Evolutionary conservation across 2,329 filamentous ascomycete genomes (phyloP).

Genomic region (Mariannaea sp.): DNA sequence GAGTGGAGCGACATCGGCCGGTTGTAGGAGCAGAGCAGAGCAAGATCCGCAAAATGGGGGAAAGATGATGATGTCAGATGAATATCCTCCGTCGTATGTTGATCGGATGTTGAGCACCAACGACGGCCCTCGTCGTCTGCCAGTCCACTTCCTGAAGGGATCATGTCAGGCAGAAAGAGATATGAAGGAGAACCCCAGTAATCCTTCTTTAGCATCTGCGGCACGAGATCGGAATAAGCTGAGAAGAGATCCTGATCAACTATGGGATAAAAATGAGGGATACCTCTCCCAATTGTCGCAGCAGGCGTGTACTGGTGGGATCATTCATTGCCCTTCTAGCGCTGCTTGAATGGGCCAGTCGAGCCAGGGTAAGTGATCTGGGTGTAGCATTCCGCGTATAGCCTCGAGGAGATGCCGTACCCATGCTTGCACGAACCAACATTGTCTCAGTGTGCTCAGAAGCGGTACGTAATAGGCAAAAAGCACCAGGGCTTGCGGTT

Average conservation of each 20-base stretch:
- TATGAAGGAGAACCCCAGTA: not conserved
- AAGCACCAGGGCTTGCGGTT: slow-evolving; percentile 36
- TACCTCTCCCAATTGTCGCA: no score
- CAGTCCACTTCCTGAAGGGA: no score
- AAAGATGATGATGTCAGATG: not conserved
- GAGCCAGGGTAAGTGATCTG: slow-evolving; percentile 30
- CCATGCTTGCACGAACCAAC: slow-evolving; percentile 25
- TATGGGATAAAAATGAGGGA: not conserved
- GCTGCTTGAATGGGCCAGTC: slow-evolving; percentile 34
- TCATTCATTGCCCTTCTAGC: slow-evolving; percentile 12
- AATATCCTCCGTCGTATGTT: slow-evolving; percentile 13
- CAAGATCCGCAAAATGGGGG: not conserved
- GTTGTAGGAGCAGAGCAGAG: not conserved
- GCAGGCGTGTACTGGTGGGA: not conserved
- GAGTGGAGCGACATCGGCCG: not conserved
- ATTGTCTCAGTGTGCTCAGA: slow-evolving; percentile 15
- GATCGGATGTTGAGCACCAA: not conserved
- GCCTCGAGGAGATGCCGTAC: slow-evolving; percentile 29
- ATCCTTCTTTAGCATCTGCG: not conserved
- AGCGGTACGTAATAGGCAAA: slow-evolving; percentile 33
- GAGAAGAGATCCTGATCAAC: not conserved
- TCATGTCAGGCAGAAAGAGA: no score
- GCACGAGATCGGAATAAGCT: not conserved
- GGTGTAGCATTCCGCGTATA: slow-evolving; percentile 28
- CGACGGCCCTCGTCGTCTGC: not conserved